Conservation (phyloP, 352 stramenopile genomes). For the Phytophthora kernoviae region DNA sequence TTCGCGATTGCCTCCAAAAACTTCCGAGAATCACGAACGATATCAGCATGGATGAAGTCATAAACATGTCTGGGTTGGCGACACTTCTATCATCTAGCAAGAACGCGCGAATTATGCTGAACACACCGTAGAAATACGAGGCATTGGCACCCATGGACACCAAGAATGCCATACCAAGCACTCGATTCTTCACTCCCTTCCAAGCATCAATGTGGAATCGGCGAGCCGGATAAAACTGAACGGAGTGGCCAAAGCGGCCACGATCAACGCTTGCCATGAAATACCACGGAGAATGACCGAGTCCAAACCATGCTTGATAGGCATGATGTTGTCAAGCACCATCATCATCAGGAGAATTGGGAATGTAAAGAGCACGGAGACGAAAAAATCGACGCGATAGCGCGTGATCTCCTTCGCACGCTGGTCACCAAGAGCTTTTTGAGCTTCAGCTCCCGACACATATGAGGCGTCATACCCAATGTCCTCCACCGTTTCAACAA, state of each 20-base stretch:
- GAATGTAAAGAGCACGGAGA: slow-evolving; percentile 92
- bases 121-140: slow-evolving; percentile 95
- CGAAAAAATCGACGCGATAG: slow-evolving; percentile 87
- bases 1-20: slow-evolving; percentile 95
- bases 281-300: slow-evolving; percentile 60
- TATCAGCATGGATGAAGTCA: slow-evolving; percentile 98
- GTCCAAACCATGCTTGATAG: slow-evolving; percentile 56
- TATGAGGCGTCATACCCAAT: slow-evolving; percentile 91
- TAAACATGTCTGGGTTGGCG: slow-evolving; percentile 92
- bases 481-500: slow-evolving; percentile 89
- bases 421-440: slow-evolving; percentile 85
- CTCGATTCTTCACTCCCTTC: slow-evolving; percentile 89
- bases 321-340: slow-evolving; percentile 80
- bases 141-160: slow-evolving; percentile 96
- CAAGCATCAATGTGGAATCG: slow-evolving; percentile 96
- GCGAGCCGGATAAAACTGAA: slow-evolving; percentile 95
- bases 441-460: slow-evolving; percentile 63
- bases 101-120: slow-evolving; percentile 82
- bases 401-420: slow-evolving; percentile 77
- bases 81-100: slow-evolving; percentile 73
- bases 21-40: slow-evolving; percentile 99
- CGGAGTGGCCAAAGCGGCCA: slow-evolving; percentile 89
- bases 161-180: slow-evolving; percentile 97
- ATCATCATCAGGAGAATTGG: slow-evolving; percentile 95
- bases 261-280: slow-evolving; percentile 79